Conservation (phyloP, 768 basidiomycete species). For the Lentinula sp. region DNA sequence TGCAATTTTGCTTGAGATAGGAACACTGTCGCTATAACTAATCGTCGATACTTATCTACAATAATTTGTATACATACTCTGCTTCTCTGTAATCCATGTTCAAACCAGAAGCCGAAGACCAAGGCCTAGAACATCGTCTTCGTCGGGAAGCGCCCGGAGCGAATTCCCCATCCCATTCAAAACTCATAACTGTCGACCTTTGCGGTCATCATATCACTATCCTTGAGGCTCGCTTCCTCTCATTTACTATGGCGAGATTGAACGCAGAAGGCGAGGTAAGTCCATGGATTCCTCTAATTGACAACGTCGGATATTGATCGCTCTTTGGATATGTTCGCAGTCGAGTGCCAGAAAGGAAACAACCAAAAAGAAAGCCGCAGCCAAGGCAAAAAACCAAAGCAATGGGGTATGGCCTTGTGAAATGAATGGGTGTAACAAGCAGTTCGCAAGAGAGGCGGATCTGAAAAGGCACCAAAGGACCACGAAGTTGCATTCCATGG, state of each 20-base stretch:
- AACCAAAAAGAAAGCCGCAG: not conserved
- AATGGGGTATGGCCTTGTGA: constrained; percentile 64
- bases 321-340: not conserved
- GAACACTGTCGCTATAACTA: not conserved
- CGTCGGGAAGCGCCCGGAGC: not conserved
- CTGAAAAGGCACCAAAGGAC: constrained; percentile 78
- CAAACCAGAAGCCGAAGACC: not conserved
- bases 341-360: constrained; percentile 2
- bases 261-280: not conserved
- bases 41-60: not conserved
- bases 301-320: not conserved
- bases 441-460: constrained; percentile 79
- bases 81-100: not conserved
- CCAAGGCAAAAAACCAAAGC: not conserved
- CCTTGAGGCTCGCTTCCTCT: not conserved
- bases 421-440: constrained; percentile 76
- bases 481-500: constrained; percentile 69
- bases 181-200: not conserved
- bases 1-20: constrained; percentile 38
- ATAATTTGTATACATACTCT: not conserved
- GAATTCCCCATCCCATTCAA: not conserved
- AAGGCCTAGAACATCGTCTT: not conserved
- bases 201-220: not conserved
- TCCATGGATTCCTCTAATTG: not conserved
- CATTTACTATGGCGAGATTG: not conserved